Evolutionary conservation across 192 early-diverging fungal genomes (phyloP), one percentile per base, ranked within the genome.

Genomic region (Oehlia diaphana): DNA sequence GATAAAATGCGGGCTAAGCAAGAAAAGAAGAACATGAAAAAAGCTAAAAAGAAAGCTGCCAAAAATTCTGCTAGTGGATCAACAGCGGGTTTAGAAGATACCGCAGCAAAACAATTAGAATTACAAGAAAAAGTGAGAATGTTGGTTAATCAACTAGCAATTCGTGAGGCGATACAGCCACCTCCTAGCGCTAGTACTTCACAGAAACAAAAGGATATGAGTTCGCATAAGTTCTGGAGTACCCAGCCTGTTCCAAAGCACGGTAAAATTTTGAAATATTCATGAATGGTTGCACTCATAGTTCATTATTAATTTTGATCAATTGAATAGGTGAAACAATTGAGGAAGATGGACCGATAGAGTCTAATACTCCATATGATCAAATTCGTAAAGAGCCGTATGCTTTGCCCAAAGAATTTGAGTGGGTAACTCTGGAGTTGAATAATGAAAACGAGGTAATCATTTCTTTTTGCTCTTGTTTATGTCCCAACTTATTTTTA

Each of bases 231-330:
- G 87, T 99, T 99, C 80, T 99, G 98, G 98, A 92, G 86, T 81
- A 99, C 98, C 14, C 98, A 99, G 83, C 98, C 98, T 12, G 98
- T 99, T 19, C 93, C 93, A 19, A 86, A 91, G 72, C 88, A 92
- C 78, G 92, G 94, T 87, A 87, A 79, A 82, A 79, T 26, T 44
- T 12, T 80, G 28, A 9, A 63, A 8, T 23, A 78, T 44, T 21
- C 2, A 1, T 47, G 44, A 47, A 47, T 47, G 10, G 10, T 47
- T 12, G 10, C 10, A 47, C 9, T 47, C 10, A 12, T 47, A 47
- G 44, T 47, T 47, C 44, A 47, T 65, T 10, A 47, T 7, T 16
- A 77, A 10, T 42, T 61, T 2, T 26, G 35, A 47, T 39, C 13
- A 4, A n/a, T 62, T 42, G 9, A 19, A 35, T 85, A 92, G 92